Percentiles rank a stretch among this genome's conserved stretches.
Conservation (phyloP, 78 protist genomes). For the Dictyostelium capitatum region DNA sequence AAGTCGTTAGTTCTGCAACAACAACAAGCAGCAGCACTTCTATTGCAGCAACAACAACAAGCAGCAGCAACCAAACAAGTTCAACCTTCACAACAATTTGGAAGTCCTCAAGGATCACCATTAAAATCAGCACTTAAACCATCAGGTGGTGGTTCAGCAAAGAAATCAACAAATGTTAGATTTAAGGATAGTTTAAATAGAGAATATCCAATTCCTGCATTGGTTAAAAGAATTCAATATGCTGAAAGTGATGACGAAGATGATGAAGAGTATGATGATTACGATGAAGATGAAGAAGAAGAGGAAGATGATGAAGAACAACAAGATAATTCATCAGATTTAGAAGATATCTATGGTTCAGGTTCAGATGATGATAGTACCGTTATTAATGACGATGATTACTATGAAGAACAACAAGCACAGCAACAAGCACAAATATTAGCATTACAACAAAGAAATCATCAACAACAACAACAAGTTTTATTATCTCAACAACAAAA, state of each 20-base stretch:
- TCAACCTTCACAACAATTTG: not conserved
- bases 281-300: constrained; percentile 3
- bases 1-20: not conserved
- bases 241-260: not conserved
- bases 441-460: not conserved
- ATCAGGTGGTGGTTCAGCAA: not conserved
- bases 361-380: not conserved
- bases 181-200: constrained; percentile 29
- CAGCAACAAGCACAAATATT: not conserved
- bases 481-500: not conserved
- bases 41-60: not conserved
- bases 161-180: constrained; percentile 2
- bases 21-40: constrained; percentile 8
- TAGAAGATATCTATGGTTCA: not conserved
- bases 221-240: not conserved
- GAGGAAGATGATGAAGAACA: constrained; percentile 16
- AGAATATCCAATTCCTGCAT: constrained; percentile 37
- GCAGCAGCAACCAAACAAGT: not conserved
- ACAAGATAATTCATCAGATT: not conserved
- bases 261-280: not conserved
- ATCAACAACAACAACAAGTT: not conserved
- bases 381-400: constrained; percentile 8
- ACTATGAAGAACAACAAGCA: not conserved
- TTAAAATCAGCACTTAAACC: constrained; percentile 29
- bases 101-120: not conserved